A percentile compares a stretch with the other conserved stretches of the same genome.
Evolutionary conservation across 129 eudicot species (phyloP).

Genomic region (Lactuca saligna): DNA sequence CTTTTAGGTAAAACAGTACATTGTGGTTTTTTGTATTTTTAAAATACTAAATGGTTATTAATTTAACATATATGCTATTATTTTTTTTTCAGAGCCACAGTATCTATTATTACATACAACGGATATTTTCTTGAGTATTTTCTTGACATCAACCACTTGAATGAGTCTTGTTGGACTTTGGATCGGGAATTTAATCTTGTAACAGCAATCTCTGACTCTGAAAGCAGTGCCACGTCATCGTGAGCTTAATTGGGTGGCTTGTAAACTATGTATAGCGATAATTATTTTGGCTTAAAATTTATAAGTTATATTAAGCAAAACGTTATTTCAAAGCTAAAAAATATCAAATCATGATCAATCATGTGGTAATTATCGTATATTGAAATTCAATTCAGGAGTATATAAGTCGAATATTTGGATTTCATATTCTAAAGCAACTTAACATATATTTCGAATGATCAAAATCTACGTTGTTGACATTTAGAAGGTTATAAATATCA

Average conservation of each 20-base stretch:
- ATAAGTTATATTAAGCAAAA: no score
- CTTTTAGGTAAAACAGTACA: conserved; percentile 43
- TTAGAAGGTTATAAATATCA: no score
- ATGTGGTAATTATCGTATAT: not conserved
- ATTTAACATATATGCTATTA: not conserved
- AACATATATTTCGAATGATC: no score
- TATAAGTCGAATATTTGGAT: no score
- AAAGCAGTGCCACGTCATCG: conserved; percentile 22
- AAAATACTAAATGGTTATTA: no score
- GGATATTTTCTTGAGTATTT: conserved; percentile 78
- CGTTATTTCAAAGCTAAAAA: not conserved
- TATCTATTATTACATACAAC: conserved; percentile 61
- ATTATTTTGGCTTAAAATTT: no score
- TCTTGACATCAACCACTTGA: conserved; percentile 56
- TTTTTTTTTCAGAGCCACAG: conserved; percentile 54
- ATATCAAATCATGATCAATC: not conserved
- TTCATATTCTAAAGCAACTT: no score
- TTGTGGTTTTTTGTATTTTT: no score
- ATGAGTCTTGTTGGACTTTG: conserved; percentile 72
- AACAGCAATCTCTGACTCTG: conserved; percentile 44
- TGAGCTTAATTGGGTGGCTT: not conserved
- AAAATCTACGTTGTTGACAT: no score
- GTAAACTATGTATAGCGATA: not conserved
- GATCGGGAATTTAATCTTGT: conserved; percentile 80
- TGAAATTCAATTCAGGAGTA: not conserved